These are phyloP conservation scores for Hyphopichia homilentoma DNA, from an alignment of 805 yeast genomes.

Conservation along the genomic window DNA sequence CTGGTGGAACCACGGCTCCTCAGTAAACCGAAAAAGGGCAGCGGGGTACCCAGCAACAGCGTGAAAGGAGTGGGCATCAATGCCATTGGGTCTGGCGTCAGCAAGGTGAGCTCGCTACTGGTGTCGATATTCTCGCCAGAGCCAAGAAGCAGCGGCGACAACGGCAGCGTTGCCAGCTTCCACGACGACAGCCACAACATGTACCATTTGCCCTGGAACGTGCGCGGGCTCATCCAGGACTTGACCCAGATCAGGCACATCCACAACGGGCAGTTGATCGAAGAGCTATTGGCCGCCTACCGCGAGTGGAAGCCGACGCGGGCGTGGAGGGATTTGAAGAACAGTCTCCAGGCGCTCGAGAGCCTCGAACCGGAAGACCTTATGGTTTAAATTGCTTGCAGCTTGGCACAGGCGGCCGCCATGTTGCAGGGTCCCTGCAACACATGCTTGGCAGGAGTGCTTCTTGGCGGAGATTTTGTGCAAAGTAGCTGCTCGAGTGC, in stretches of 20 bases:
- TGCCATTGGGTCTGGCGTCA: neutral
- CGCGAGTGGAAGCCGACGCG: constrained; percentile 26
- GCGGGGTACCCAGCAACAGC: too few relatives aligned
- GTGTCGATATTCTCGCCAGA: too few relatives aligned
- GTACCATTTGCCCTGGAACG: constrained; percentile 35
- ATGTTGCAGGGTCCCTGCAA: too few relatives aligned
- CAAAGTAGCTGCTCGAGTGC: too few relatives aligned
- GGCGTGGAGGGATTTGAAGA: constrained; percentile 30
- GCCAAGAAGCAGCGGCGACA: neutral
- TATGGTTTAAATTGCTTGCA: constrained; percentile 6
- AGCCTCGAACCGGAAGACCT: constrained; percentile 29
- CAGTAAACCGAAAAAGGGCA: neutral
- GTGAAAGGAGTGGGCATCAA: neutral
- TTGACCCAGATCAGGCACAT: constrained; percentile 29
- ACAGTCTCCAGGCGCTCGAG: constrained; percentile 30
- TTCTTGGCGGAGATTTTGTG: too few relatives aligned
- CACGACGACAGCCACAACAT: constrained; percentile 5
- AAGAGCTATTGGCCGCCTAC: constrained; percentile 21
- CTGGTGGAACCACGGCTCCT: neutral
- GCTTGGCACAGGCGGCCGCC: too few relatives aligned
- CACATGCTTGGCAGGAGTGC: too few relatives aligned
- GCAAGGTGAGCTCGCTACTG: neutral
- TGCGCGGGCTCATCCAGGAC: constrained; percentile 35
- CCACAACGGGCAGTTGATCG: constrained; percentile 17
- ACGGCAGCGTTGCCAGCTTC: neutral